A percentile compares a stretch with the other conserved stretches of the same genome.
Conservation (phyloP, 2,329 filamentous ascomycete genomes). For the Neonectria punicea region DNA sequence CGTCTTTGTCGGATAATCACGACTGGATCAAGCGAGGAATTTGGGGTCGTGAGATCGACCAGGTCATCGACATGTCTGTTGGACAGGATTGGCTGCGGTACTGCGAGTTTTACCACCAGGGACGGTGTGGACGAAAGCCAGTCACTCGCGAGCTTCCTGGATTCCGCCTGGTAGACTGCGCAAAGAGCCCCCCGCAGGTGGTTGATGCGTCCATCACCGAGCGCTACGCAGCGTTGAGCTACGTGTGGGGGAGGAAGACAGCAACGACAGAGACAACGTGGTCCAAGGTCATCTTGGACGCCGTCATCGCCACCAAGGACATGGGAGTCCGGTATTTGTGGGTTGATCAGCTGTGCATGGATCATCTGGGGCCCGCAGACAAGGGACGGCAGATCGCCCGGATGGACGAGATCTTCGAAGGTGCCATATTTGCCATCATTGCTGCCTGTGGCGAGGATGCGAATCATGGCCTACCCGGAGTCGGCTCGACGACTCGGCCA, state of each 20-base stretch:
- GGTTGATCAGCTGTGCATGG: slow-evolving; percentile 52
- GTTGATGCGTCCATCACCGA: slow-evolving; percentile 44
- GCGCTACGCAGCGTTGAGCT: slow-evolving; percentile 49
- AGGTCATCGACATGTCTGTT: slow-evolving; percentile 44
- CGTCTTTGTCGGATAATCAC: slow-evolving; percentile 31
- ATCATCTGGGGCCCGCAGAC: slow-evolving; percentile 36
- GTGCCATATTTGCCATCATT: slow-evolving; percentile 51
- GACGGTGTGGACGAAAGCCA: slow-evolving; percentile 45
- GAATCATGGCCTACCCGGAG: slow-evolving; percentile 48
- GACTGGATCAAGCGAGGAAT: slow-evolving; percentile 47
- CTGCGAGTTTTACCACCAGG: slow-evolving; percentile 48
- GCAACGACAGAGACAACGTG: slow-evolving; percentile 36
- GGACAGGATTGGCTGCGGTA: slow-evolving; percentile 49
- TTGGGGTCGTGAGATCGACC: slow-evolving; percentile 48
- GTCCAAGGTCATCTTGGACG: slow-evolving; percentile 48
- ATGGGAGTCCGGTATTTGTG: slow-evolving; percentile 51
- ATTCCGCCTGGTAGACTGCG: slow-evolving; percentile 49
- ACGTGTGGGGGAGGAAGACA: slow-evolving; percentile 46
- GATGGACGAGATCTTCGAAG: slow-evolving; percentile 53
- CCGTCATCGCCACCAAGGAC: slow-evolving; percentile 44
- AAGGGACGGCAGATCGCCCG: slow-evolving; percentile 45
- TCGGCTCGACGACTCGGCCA: slow-evolving; percentile 42
- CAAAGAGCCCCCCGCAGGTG: slow-evolving; percentile 44
- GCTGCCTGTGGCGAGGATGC: slow-evolving; percentile 50
- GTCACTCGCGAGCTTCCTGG: slow-evolving; percentile 41